A percentile compares a stretch with the other conserved stretches of the same genome.
These are phyloP conservation scores for Triticum monococcum DNA, from an alignment of 176 grass and related monocot species.

Conservation along the genomic window DNA sequence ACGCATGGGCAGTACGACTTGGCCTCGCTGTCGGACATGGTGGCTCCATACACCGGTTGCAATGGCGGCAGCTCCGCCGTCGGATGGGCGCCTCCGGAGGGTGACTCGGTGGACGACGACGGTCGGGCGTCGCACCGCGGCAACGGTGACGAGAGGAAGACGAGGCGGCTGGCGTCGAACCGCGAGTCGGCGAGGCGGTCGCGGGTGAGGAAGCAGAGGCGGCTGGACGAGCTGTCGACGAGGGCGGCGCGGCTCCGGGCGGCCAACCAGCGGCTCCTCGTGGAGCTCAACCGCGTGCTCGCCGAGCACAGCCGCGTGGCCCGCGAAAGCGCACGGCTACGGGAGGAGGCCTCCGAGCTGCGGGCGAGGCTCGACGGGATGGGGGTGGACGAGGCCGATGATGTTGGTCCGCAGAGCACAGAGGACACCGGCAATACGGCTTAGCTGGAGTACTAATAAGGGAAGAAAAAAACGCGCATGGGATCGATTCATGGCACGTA, in stretches of 20 bases:
- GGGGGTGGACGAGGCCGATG: slow-evolving; percentile 12
- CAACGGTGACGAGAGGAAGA: slow-evolving; percentile 59
- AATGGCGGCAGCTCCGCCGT: slow-evolving; percentile 3
- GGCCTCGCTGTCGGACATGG: not conserved
- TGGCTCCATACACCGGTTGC: slow-evolving; percentile 16
- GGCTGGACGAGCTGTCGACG: slow-evolving; percentile 55
- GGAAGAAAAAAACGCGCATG: not conserved
- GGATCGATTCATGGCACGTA: not conserved
- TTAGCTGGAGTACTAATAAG: not conserved
- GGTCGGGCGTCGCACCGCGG: not conserved
- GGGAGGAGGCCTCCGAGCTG: slow-evolving; percentile 54
- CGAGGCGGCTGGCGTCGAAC: slow-evolving; percentile 74
- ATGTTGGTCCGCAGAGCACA: not conserved
- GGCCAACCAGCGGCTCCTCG: slow-evolving; percentile 55
- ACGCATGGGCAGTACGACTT: not conserved
- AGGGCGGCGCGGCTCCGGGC: slow-evolving; percentile 53
- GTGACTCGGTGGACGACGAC: not conserved
- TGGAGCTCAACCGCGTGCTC: slow-evolving; percentile 66
- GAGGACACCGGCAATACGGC: slow-evolving; percentile 10
- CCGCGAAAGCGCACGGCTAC: slow-evolving; percentile 59
- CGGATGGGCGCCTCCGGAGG: not conserved
- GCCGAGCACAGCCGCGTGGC: slow-evolving; percentile 26
- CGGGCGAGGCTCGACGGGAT: slow-evolving; percentile 48
- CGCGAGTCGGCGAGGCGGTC: slow-evolving; percentile 79
- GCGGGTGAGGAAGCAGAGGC: slow-evolving; percentile 80